Conservation (phyloP, 768 basidiomycete species). For the Pleurotus ostreatus region DNA sequence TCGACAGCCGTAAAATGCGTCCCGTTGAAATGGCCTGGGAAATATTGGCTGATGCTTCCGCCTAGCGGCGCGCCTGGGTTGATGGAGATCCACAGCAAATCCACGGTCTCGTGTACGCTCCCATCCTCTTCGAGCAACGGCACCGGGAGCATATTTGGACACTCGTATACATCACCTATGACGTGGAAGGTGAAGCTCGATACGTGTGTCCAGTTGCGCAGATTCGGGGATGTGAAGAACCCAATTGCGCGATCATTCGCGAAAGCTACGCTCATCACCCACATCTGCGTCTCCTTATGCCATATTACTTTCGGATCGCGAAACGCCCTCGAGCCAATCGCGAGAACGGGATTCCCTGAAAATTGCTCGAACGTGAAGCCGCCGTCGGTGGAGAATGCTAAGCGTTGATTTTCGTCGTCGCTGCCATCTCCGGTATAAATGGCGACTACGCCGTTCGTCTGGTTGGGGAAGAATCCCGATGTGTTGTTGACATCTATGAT, state of each 20-base stretch:
- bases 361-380: neutral
- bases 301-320: neutral
- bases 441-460: neutral
- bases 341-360: neutral
- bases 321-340: neutral
- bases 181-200: neutral
- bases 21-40: constrained; percentile 3
- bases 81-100: neutral
- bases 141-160: neutral
- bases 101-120: neutral
- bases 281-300: neutral
- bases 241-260: neutral
- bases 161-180: neutral
- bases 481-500: neutral
- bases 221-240: constrained; percentile 1
- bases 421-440: neutral
- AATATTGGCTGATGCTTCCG: neutral
- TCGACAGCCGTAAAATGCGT: neutral
- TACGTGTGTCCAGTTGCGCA: neutral
- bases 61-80: neutral
- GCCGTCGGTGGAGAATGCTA: neutral
- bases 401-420: neutral
- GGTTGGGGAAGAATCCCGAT: neutral
- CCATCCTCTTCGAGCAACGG: neutral
- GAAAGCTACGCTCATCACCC: constrained; percentile 2